Evolutionary conservation across 306 rosid genomes (phyloP), one percentile per base, ranked within the genome.

Genomic region (Trichosanthes cucumerina): DNA sequence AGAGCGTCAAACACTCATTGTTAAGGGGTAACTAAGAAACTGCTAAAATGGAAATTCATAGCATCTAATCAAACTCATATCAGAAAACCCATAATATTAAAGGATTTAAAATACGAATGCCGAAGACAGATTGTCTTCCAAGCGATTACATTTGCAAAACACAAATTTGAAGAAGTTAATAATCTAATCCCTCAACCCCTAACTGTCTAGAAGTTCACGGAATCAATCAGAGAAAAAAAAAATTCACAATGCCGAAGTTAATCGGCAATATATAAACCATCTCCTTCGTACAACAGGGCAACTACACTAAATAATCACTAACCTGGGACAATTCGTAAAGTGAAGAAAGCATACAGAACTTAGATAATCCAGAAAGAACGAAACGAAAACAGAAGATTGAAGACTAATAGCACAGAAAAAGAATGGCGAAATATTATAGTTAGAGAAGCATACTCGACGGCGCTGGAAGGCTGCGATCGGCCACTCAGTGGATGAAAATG

Each of bases 401-500:
- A 33, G 31, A 52, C 9, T 10, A 3, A 1, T 46, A 33, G 33
- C 60, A 18, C 33, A 74, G 62, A 28, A 9, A 28, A 14, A n/a
- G 10, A 16, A 73, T 15, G 24, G 39, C 31, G 46, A 50, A 50
- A 19, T 15, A 11, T 5, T 28, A 12, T 4, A 52, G 78, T 28
- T 50, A 19, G n/a, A 49, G 78, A 33, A 49, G 31, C 78, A 50
- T 74, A 74, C 78, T 28, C 62, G 63, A 2, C 16, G 62, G 78
- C 44, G 63, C 33, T 50, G 63, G 44, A 74, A 50, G 63, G 63
- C 78, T 8, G 43, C 18, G 63, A 74, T 53, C 78, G n/a, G 78
- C 18, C 52, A 46, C 79, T 44, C 36, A 1, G 79, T n/a, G 69
- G 50, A 31, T 34, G 79, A 74, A 53, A 77, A 28, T 59, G 23